Conservation (phyloP, 2,329 filamentous ascomycete genomes). For the Plenodomus tracheiphilus region DNA sequence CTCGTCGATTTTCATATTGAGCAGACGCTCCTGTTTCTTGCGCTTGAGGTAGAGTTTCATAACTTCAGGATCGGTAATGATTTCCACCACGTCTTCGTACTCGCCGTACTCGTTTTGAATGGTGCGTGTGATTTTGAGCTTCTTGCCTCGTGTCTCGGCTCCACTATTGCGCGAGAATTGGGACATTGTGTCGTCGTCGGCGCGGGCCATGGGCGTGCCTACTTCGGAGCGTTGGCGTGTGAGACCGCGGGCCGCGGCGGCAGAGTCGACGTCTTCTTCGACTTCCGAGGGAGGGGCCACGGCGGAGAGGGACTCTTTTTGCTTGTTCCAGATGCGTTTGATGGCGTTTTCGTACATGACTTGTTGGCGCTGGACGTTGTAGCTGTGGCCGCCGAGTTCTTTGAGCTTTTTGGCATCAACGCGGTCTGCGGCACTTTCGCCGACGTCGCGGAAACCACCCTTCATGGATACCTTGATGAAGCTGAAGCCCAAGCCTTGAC, state of each 20-base stretch:
- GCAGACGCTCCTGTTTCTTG: conserved; percentile 70
- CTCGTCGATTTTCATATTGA: conserved; percentile 71
- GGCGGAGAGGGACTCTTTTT: conserved; percentile 77
- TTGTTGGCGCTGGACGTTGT: conserved; percentile 95
- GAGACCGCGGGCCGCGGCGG: conserved; percentile 48
- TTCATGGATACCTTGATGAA: conserved; percentile 99
- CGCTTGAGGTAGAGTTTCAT: conserved; percentile 87
- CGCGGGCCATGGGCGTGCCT: conserved; percentile 59
- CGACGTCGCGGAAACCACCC: conserved; percentile 88
- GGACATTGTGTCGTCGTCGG: conserved; percentile 70
- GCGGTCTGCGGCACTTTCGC: conserved; percentile 85
- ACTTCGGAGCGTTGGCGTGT: conserved; percentile 62
- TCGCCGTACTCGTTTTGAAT: conserved; percentile 67
- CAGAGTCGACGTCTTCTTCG: conserved; percentile 64
- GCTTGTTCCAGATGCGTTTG: conserved; percentile 86
- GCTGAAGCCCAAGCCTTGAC: conserved; percentile 90
- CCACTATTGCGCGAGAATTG: conserved; percentile 53
- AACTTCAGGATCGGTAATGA: conserved; percentile 73
- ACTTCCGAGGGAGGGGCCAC: conserved; percentile 73
- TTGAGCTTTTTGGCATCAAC: conserved; percentile 75
- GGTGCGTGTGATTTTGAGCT: conserved; percentile 73
- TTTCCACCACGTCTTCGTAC: conserved; percentile 49
- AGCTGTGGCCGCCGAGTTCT: conserved; percentile 82
- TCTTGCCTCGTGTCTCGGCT: conserved; percentile 67
- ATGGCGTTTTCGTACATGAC: conserved; percentile 91